Evolutionary conservation across 2,329 filamentous ascomycete species (phyloP).

Genomic region (Xylariaceae sp.): DNA sequence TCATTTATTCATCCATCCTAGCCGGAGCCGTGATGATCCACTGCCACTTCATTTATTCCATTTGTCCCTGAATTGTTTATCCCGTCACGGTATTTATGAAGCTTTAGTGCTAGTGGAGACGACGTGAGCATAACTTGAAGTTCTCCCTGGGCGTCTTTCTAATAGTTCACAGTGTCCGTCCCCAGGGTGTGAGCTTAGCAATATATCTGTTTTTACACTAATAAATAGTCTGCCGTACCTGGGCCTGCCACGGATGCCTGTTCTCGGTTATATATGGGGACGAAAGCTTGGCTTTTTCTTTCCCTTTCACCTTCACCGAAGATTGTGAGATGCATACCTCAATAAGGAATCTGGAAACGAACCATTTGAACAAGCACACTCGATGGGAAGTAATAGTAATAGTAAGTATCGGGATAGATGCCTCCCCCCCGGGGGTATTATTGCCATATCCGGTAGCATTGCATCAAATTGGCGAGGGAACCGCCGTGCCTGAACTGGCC

Average conservation of each 20-base stretch:
- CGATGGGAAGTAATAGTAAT: background rate
- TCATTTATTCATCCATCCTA: slow-evolving; percentile 9
- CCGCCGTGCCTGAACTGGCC: background rate
- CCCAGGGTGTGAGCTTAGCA: background rate
- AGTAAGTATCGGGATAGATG: background rate
- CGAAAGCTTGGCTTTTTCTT: slow-evolving; percentile 22
- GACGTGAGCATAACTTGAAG: background rate
- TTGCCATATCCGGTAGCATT: slow-evolving; percentile 2
- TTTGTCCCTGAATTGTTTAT: slow-evolving; percentile 12
- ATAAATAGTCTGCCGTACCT: slow-evolving; percentile 1
- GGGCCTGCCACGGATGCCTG: slow-evolving; percentile 19
- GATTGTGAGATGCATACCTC: no score
- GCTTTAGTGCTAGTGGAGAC: background rate
- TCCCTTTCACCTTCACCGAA: slow-evolving; percentile 20
- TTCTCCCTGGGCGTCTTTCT: slow-evolving; percentile 13
- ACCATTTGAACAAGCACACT: background rate
- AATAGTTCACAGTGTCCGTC: background rate
- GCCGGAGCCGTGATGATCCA: background rate
- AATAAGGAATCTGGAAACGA: no score
- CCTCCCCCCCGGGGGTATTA: slow-evolving; percentile 3
- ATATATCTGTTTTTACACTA: background rate
- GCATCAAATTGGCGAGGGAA: slow-evolving; percentile 2
- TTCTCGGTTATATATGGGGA: slow-evolving; percentile 30
- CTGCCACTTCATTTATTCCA: background rate
- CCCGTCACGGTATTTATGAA: slow-evolving; percentile 22